Base-by-base conservation (phyloP, 2,329 filamentous ascomycete genomes). In the Pseudonectria buxi region DNA sequence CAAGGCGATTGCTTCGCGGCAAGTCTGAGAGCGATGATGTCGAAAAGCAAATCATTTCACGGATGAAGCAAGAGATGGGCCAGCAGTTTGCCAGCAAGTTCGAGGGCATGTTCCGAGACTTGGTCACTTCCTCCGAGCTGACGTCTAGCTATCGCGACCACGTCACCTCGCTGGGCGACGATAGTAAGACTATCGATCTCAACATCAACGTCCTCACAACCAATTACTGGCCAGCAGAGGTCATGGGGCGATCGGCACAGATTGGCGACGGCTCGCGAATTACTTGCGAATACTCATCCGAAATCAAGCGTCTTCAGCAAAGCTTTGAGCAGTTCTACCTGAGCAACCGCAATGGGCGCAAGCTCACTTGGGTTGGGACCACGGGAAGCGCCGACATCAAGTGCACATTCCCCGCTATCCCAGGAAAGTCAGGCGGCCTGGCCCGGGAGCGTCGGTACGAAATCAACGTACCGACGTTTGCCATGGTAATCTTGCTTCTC, bases 61-160 rank as follows among this genome's bases (percentile, higher is more conserved):
- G 90, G 45, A 95, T 98, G 88, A 96, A 95, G 72, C 78, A 92
- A 55, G 90, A 95, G 58, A 78, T 96, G 34, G 92, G 92, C 26
- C 94, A 94, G 58, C 82, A 88, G 48, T 96, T 96, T 58, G 96
- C 92, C 0, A 71, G 78, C 53, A 94, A 94, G 57, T 78, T 98
- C 29, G 92, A 98, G 56, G 85, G 88, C 46, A 96, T 98, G 88
- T 95, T 98, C 68, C 89, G 88, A 62, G 92, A 98, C 54, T 89
- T 96, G 76, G 78, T 82, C 12, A 79, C 89, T 10, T 95, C 89
- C 0, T 79, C 83, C 36, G 90, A 95, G 46, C 72, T 95, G 16
- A 87, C 85, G 0, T 65, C 78, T 10, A 78, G 75, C 37, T 96
- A 94, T 65, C 83, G 81, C 46, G 72, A 75, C 12, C 77, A 90